phyloP scores from a whole-genome alignment of 345 rosid genomes.

The Gossypioides kirkii region DNA sequence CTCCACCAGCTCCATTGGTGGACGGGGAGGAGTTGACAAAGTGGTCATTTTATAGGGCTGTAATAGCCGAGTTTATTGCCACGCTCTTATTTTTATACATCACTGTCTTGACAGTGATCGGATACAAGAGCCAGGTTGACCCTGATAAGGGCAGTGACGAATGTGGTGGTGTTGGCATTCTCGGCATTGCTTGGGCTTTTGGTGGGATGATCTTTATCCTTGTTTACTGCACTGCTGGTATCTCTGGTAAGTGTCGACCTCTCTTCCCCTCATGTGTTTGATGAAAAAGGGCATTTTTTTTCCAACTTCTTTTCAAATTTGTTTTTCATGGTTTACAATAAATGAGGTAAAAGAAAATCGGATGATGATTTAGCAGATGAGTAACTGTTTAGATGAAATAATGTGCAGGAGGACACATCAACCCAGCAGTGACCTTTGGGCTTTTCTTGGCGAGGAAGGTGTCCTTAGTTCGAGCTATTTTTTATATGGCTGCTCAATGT shows the following conservation, averaged over 20 bases:
- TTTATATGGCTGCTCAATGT: slow-evolving; percentile 66
- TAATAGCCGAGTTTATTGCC: slow-evolving; percentile 62
- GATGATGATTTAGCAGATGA: not conserved
- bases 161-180: slow-evolving; percentile 59
- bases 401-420: slow-evolving; percentile 62
- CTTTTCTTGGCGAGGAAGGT: slow-evolving; percentile 60
- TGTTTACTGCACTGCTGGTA: slow-evolving; percentile 68
- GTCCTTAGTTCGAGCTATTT: slow-evolving; percentile 48
- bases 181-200: slow-evolving; percentile 68
- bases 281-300: not conserved
- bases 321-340: not conserved
- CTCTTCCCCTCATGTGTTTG: not conserved
- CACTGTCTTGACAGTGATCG: slow-evolving; percentile 61
- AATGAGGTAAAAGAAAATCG: not conserved
- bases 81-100: slow-evolving; percentile 59
- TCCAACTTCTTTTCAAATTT: not conserved
- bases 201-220: slow-evolving; percentile 74
- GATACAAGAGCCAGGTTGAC: slow-evolving; percentile 48
- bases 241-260: slow-evolving; percentile 38
- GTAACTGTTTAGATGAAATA: not conserved
- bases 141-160: slow-evolving; percentile 6
- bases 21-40: slow-evolving; percentile 41
- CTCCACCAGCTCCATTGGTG: slow-evolving; percentile 49
- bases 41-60: slow-evolving; percentile 61
- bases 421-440: slow-evolving; percentile 72